A percentile compares a stretch with the other conserved stretches of the same genome.
Evolutionary conservation across 176 grass and related monocot species (phyloP).

Genomic region (Oropetium thomaeum): DNA sequence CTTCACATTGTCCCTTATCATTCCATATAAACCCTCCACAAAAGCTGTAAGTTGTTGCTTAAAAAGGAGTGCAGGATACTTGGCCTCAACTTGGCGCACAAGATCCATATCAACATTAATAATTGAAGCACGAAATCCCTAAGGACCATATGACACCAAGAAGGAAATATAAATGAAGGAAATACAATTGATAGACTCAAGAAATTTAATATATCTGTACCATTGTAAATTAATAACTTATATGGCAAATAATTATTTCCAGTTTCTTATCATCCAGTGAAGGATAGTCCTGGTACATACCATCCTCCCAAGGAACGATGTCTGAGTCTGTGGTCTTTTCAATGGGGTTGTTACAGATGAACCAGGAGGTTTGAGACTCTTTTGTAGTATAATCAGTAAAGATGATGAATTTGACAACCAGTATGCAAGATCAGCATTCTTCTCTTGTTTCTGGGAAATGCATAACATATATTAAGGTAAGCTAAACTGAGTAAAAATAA

Average conservation of each 20-base stretch:
- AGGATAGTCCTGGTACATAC: conserved; percentile 37
- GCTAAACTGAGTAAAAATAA: neutral
- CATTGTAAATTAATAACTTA: neutral
- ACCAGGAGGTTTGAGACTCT: conserved; percentile 72
- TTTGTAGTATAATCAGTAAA: conserved; percentile 80
- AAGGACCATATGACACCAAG: conserved; percentile 26
- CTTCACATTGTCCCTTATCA: conserved; percentile 90
- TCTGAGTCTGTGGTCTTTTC: conserved; percentile 67
- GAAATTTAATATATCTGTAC: neutral
- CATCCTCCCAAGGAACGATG: conserved; percentile 93
- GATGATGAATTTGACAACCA: conserved; percentile 88
- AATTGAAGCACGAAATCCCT: conserved; percentile 84
- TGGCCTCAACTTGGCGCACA: conserved; percentile 81
- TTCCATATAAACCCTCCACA: conserved; percentile 84
- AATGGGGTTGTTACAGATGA: conserved; percentile 52
- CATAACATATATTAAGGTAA: conserved; percentile 22
- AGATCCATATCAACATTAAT: conserved; percentile 75
- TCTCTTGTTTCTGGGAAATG: conserved; percentile 73
- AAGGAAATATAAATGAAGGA: conserved; percentile 10
- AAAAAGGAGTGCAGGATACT: conserved; percentile 89
- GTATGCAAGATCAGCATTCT: conserved; percentile 69
- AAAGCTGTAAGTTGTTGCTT: conserved; percentile 94
- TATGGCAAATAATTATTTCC: neutral
- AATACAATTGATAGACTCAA: conserved; percentile 3
- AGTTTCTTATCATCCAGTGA: neutral